phyloP scores from a whole-genome alignment of 495 filamentous ascomycete genomes.

The Podospora fimiseda region DNA sequence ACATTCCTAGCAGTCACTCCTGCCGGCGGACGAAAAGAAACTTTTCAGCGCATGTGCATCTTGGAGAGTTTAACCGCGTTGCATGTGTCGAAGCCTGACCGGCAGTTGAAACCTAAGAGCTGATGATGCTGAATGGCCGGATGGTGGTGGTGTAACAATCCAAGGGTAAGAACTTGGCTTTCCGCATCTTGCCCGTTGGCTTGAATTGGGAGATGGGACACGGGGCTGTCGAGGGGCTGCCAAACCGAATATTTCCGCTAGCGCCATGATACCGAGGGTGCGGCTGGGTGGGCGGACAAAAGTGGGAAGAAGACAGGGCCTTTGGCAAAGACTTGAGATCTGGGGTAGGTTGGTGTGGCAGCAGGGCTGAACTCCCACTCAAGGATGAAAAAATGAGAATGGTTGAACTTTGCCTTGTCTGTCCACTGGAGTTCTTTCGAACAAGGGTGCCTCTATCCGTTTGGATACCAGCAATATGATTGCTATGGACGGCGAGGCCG shows the following conservation, averaged over 20 bases:
- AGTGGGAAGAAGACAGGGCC: not conserved
- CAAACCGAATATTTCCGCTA: slow-evolving; percentile 6
- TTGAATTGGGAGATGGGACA: not conserved
- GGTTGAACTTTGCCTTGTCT: no score
- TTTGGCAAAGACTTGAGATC: not conserved
- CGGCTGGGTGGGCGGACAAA: not conserved
- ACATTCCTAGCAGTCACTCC: not conserved
- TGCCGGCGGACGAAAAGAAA: not conserved
- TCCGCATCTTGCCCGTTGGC: not conserved
- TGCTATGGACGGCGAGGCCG: no score
- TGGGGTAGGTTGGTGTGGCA: not conserved
- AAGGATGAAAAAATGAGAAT: no score
- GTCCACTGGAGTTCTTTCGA: no score
- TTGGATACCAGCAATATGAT: no score
- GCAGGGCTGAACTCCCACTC: slow-evolving; percentile 2
- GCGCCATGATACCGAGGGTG: not conserved
- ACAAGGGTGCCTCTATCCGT: no score
- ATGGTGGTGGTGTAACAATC: not conserved
- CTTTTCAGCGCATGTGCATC: not conserved
- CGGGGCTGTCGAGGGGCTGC: not conserved
- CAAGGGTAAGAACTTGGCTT: not conserved
- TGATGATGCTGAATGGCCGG: not conserved
- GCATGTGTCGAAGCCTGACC: not conserved
- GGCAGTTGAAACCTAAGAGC: not conserved
- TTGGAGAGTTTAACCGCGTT: slow-evolving; percentile 2